Base-by-base conservation (phyloP, 1,284 basidiomycete genomes). In the Trametes pubescens region DNA sequence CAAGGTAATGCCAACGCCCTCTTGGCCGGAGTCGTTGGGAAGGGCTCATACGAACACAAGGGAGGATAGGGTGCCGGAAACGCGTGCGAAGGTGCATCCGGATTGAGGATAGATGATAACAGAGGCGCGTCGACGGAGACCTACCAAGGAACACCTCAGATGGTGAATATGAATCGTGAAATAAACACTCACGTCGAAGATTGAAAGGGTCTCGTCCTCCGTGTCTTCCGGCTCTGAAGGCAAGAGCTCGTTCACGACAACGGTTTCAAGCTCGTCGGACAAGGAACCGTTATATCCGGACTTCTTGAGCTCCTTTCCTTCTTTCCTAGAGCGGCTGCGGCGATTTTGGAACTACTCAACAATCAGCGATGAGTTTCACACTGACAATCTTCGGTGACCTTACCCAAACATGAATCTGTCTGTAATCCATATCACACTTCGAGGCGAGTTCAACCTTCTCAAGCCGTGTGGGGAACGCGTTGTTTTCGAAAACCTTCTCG, bases 401-500 rank as follows among this genome's bases (percentile, higher is more conserved):
- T 37, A 86, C 86, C 86, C 88, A 90, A 29, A 86, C 82, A 65
- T 85, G 81, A 0, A 90, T 84, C 67, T 90, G 87, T 0, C 79
- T 71, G 1, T 75, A 76, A 0, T 80, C 71, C 86, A 89, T 87
- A 2, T 76, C 72, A 0, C 81, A 79, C 29, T 81, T 79, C 0
- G 72, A 44, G 0, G 87, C 86, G 0, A 88, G 74, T 0, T 77
- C 61, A 0, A 62, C 40, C 2, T 82, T 83, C 38, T 89, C 85
- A 0, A 76, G 68, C 0, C 77, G 75, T 0, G 81, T 77, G 0
- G 87, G 87, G 21, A 84, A 86, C 0, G 83, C 78, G 53, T 88
- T 85, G 14, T 76, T 65, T 0, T 78, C 73, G 35, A 87, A 89
- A 44, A 85, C 85, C 11, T 75, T 72, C 29, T 87, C 83, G 0